Base-by-base conservation (phyloP, 352 stramenopile genomes). In the Thraustochytrium aureum region DNA sequence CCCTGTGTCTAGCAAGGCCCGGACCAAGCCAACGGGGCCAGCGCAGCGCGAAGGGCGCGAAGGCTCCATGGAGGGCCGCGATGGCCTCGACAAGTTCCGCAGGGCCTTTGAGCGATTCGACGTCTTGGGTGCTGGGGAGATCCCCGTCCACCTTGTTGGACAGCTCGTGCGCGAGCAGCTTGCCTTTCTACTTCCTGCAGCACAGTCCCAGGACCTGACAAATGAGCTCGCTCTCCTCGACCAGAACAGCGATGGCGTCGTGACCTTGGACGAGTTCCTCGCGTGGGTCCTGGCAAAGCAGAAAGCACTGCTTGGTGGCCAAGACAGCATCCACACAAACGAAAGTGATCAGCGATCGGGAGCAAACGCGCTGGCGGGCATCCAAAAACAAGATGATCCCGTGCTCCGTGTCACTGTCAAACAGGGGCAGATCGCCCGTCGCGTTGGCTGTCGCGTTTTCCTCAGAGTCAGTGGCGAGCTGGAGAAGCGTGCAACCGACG, bases 111-210 rank as follows among this genome's bases (percentile, higher is more conserved):
- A 2, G 10, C 50, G 69, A 22, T 79, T 67, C 26, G 69, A 79
- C 38, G 7, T 35, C n/a, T 3, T 35, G 17, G 0, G 5, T 0
- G 20, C 30, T 20, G 52, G 69, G 4, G 20, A 17, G 10, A 43
- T 79, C n/a, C 56, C 69, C 4, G 59, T 41, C 26, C 10, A 6
- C 7, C 33, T 33, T 22, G 37, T 74, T 4, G 3, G 10, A 7
- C 69, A 79, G 43, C 41, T 79, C 26, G 69, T 79, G 12, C 38
- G 22, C 10, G 69, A 79, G 69, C 37, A 54, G 61, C 69, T 79
- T 74, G 47, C 50, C 37, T 79, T 79, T n/a, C 47, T 79, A 10
- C 50, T 79, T 45, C 6, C 61, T 20, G 17, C 5, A 7, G 7
- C 61, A 50, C 35, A 67, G 26, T n/a, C 17, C 26, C n/a, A 45